Evolutionary conservation across 2,329 filamentous ascomycete species (phyloP).

Genomic region (Ampelomyces quisqualis): DNA sequence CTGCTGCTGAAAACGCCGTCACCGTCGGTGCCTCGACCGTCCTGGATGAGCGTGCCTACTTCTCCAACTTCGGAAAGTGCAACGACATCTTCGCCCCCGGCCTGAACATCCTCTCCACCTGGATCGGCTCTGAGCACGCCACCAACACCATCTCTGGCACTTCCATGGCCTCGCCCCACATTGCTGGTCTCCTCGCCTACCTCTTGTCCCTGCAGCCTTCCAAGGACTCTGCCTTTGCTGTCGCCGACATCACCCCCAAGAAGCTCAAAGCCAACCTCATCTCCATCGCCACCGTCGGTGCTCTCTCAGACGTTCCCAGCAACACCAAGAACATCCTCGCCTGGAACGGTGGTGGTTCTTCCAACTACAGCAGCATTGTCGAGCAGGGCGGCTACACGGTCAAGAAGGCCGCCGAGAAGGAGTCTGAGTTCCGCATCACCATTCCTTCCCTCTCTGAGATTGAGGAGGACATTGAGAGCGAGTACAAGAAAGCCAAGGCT

Average conservation of each 20-base stretch:
- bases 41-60: conserved; percentile 95
- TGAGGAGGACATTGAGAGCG: conserved; percentile 40
- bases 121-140: conserved; percentile 95
- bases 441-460: conserved; percentile 41
- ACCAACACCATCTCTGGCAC: conserved; percentile 99
- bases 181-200: conserved; percentile 95
- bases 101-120: conserved; percentile 95
- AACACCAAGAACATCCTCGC: conserved; percentile 93
- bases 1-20: conserved; percentile 85
- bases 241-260: conserved; percentile 85
- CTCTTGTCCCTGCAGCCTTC: conserved; percentile 93
- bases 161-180: conserved; percentile 98
- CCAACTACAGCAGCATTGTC: conserved; percentile 86
- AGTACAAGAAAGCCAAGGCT: conserved; percentile 41
- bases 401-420: conserved; percentile 29
- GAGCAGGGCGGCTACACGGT: conserved; percentile 69
- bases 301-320: conserved; percentile 76
- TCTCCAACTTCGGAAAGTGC: conserved; percentile 99
- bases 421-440: conserved; percentile 43
- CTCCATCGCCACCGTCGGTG: conserved; percentile 74
- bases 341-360: conserved; percentile 96
- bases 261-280: conserved; percentile 91
- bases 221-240: conserved; percentile 84
- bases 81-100: conserved; percentile 99
- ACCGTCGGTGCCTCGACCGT: conserved; percentile 95